These are phyloP conservation scores for Botrytis aclada DNA, from an alignment of 2,329 filamentous ascomycete genomes.

Conservation along the genomic window DNA sequence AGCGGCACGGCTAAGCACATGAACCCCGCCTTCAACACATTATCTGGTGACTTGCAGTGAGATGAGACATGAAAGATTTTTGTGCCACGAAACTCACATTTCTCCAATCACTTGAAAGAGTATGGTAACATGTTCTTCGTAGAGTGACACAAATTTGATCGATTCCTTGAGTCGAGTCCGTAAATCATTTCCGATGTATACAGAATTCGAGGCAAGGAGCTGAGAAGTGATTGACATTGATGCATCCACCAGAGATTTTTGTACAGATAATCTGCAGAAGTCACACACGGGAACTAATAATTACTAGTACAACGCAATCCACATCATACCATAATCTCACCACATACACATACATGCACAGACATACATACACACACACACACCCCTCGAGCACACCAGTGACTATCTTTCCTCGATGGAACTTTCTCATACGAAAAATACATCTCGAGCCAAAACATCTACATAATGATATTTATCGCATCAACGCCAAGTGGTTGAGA, in stretches of 20 bases:
- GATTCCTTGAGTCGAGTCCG: neutral
- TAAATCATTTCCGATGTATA: neutral
- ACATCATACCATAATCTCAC: neutral
- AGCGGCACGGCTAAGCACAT: slow-evolving; percentile 14
- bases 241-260: neutral
- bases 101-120: neutral
- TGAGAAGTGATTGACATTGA: neutral
- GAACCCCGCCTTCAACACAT: slow-evolving; percentile 6
- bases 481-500: neutral
- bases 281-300: neutral
- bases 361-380: neutral
- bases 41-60: slow-evolving; percentile 2
- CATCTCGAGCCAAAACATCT: neutral
- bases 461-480: neutral
- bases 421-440: neutral
- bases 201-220: neutral
- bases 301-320: neutral
- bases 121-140: neutral
- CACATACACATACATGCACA: neutral
- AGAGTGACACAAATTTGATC: neutral
- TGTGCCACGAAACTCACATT: neutral
- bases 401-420: neutral
- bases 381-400: neutral
- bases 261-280: neutral
- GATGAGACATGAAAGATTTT: neutral